phyloP scores from a whole-genome alignment of 2,329 filamentous ascomycete species.

The Fusarium pilosicola region DNA sequence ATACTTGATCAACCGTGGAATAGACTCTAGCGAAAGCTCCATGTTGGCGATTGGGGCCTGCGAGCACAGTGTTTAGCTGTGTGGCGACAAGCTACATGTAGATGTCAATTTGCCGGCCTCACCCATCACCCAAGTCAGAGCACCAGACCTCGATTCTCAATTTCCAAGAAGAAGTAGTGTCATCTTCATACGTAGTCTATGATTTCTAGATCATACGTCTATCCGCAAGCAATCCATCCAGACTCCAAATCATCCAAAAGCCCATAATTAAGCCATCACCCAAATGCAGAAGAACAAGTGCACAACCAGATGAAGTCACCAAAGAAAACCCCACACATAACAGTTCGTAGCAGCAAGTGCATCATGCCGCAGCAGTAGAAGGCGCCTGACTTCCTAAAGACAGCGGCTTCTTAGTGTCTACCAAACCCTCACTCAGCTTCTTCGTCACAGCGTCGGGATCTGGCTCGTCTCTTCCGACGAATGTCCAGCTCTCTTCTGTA shows the following conservation, averaged over 20 bases:
- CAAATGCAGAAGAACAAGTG: not conserved
- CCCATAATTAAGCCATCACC: slow-evolving; percentile 13
- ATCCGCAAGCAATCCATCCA: slow-evolving; percentile 20
- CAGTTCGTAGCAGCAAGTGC: not conserved
- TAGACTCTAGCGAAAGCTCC: not conserved
- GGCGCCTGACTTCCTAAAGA: slow-evolving; percentile 40
- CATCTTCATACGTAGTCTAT: slow-evolving; percentile 32
- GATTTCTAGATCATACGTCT: slow-evolving; percentile 38
- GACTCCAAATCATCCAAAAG: slow-evolving; percentile 20
- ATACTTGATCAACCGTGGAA: not conserved
- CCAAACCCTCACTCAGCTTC: slow-evolving; percentile 52
- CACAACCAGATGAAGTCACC: not conserved
- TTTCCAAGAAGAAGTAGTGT: not conserved
- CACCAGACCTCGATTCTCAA: not conserved
- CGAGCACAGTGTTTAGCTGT: not conserved
- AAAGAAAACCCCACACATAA: not conserved
- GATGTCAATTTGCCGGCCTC: not conserved
- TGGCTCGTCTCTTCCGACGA: slow-evolving; percentile 72
- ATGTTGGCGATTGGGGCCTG: too few relatives aligned
- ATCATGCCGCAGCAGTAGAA: slow-evolving; percentile 17
- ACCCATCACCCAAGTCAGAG: not conserved
- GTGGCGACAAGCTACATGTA: not conserved
- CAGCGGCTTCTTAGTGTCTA: slow-evolving; percentile 35
- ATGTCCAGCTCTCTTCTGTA: slow-evolving; percentile 89
- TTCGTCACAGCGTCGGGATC: slow-evolving; percentile 56